Evolutionary conservation across 2,329 filamentous ascomycete species (phyloP), one percentile per base, ranked within the genome.

Genomic region (Diplodia seriata): DNA sequence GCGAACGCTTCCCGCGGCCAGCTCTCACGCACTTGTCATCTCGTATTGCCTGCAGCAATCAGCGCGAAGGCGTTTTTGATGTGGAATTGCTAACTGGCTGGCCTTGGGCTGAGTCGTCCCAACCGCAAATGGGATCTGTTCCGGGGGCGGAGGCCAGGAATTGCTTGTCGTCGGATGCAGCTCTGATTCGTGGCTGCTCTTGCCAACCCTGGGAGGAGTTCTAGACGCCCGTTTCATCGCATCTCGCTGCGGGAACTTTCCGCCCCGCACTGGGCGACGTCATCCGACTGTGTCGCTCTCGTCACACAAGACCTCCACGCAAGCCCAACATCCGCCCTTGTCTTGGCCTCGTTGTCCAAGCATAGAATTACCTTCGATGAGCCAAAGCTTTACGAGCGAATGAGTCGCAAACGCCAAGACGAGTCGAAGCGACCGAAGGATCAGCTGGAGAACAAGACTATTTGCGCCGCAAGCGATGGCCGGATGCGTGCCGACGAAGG

Each of bases 211-310:
- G 31, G n/a, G n/a, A n/a, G n/a, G n/a, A n/a, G n/a, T n/a, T n/a
- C n/a, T n/a, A n/a, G n/a, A n/a, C n/a, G n/a, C 12, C n/a, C 38
- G 59, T 63, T 63, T 63, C 59, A 63, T n/a, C 43, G 23, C 40
- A 14, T 8, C 20, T 26, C n/a, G 14, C 18, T 14, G 57, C 40
- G 36, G 59, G 47, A 63, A 51, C 59, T 38, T 51, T 20, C 59
- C 59, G 59, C 31, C 50, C 56, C 38, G 31, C 31, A 38, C 11
- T 14, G 23, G 12, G 14, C 59, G 38, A 63, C 59, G 59, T 63
- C 59, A 63, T 51, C 29, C 26, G 7, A 36, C 38, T 4, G 26
- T 51, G n/a, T 11, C n/a, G 23, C 23, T 8, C 26, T 15, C 23
- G 31, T 20, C 54, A 20, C 54, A 20, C 26, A 29, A 33, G 54